Evolutionary conservation across 176 grass and related monocot species (phyloP).

Genomic region (Oryza rufipogon): DNA sequence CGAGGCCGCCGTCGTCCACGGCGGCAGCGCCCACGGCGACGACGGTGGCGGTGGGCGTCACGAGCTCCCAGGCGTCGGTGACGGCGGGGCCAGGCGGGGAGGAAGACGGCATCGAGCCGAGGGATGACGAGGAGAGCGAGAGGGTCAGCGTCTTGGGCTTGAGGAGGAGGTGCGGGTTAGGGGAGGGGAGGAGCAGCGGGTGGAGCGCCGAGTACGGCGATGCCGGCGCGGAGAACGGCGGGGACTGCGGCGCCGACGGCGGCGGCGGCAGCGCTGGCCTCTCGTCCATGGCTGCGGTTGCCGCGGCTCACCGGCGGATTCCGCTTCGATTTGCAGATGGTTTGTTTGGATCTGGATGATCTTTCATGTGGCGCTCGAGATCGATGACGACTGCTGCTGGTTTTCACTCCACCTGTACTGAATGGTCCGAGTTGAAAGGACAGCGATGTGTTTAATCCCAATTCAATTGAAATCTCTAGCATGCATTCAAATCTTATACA

Average conservation of each 20-base stretch:
- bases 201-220: slow-evolving; percentile 51
- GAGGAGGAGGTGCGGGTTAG: slow-evolving; percentile 53
- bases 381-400: not conserved
- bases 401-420: not conserved
- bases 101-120: slow-evolving; percentile 46
- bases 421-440: not conserved
- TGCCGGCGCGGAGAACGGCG: not conserved
- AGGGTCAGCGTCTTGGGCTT: slow-evolving; percentile 53
- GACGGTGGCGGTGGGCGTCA: slow-evolving; percentile 13
- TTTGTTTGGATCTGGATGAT: slow-evolving; percentile 13
- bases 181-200: slow-evolving; percentile 43
- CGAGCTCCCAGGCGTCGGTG: slow-evolving; percentile 52
- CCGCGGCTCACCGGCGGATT: not conserved
- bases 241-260: slow-evolving; percentile 13
- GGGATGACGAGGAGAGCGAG: slow-evolving; percentile 55
- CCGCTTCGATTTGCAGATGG: not conserved
- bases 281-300: slow-evolving; percentile 40
- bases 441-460: no score
- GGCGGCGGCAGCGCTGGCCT: not conserved
- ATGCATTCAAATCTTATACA: no score
- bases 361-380: slow-evolving; percentile 4
- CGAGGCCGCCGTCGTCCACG: slow-evolving; percentile 30
- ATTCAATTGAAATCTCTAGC: no score
- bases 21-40: not conserved
- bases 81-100: slow-evolving; percentile 36